Evolutionary conservation across 2,329 filamentous ascomycete genomes (phyloP).

Genomic region (Fusarium verrucosum): DNA sequence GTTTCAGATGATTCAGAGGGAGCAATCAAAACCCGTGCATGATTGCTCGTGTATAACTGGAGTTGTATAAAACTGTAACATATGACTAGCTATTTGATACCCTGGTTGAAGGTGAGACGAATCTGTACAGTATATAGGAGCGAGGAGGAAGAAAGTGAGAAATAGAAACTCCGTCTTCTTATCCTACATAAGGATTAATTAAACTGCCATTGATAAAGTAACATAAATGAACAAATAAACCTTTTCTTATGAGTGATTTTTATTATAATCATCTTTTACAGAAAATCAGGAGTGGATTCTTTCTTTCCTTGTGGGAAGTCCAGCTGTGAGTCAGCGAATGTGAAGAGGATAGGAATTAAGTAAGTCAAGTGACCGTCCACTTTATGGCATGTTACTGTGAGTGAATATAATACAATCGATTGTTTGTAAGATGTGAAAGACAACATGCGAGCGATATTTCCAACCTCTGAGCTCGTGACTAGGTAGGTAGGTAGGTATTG

Average conservation of each 20-base stretch:
- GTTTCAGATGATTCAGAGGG: constrained; percentile 54
- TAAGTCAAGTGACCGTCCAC: background rate
- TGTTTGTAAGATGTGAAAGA: background rate
- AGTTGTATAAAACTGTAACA: constrained; percentile 26
- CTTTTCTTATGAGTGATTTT: too few relatives aligned
- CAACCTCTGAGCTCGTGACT: background rate
- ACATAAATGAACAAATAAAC: too few relatives aligned
- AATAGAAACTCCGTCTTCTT: too few relatives aligned
- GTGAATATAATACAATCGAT: background rate
- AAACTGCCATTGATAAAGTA: too few relatives aligned
- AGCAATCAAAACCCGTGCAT: constrained; percentile 55
- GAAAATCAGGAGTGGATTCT: too few relatives aligned
- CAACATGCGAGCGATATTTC: background rate
- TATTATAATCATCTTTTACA: too few relatives aligned
- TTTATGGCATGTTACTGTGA: background rate
- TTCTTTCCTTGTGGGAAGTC: too few relatives aligned
- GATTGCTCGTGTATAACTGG: constrained; percentile 11
- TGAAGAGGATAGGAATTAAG: background rate
- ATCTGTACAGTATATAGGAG: background rate
- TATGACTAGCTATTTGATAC: constrained; percentile 31
- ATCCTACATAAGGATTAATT: too few relatives aligned
- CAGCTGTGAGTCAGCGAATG: background rate
- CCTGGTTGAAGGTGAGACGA: constrained; percentile 14
- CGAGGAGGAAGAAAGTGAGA: too few relatives aligned
- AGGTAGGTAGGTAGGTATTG: background rate